Percentiles rank a stretch among this genome's conserved stretches.
These are phyloP conservation scores for Lagerstroemia speciosa DNA, from an alignment of 345 rosid genomes.

Conservation along the genomic window DNA sequence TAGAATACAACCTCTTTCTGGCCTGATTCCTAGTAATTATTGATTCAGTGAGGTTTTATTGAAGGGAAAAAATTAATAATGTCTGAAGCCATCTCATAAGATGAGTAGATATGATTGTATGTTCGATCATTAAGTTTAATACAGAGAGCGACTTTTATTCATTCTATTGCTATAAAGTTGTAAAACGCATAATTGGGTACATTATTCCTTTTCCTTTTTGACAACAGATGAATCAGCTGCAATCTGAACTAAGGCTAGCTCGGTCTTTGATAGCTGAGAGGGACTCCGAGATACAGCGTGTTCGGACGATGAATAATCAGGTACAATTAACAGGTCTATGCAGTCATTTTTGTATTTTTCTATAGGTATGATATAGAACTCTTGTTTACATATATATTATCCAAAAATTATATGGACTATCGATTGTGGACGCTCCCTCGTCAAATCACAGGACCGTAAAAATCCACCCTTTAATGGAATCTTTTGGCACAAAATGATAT, in stretches of 20 bases:
- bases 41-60: no score
- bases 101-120: neutral
- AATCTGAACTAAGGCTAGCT: conserved; percentile 84
- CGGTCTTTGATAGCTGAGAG: conserved; percentile 83
- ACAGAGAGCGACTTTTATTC: neutral
- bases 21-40: no score
- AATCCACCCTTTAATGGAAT: no score
- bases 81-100: neutral
- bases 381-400: neutral
- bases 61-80: no score
- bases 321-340: conserved; percentile 18
- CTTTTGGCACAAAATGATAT: no score
- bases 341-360: neutral
- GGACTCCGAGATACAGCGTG: conserved; percentile 70
- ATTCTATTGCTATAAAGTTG: neutral
- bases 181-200: neutral
- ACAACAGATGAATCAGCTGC: conserved; percentile 77
- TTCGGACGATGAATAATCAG: conserved; percentile 74
- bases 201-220: neutral
- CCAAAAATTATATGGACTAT: no score
- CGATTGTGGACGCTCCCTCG: no score
- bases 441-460: no score
- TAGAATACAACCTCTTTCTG: neutral
- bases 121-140: neutral
- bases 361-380: neutral